Percentiles rank a stretch among this genome's conserved stretches.
These are phyloP conservation scores for Eimeria necatrix DNA, from an alignment of 169 alveolate species.

Conservation along the genomic window DNA sequence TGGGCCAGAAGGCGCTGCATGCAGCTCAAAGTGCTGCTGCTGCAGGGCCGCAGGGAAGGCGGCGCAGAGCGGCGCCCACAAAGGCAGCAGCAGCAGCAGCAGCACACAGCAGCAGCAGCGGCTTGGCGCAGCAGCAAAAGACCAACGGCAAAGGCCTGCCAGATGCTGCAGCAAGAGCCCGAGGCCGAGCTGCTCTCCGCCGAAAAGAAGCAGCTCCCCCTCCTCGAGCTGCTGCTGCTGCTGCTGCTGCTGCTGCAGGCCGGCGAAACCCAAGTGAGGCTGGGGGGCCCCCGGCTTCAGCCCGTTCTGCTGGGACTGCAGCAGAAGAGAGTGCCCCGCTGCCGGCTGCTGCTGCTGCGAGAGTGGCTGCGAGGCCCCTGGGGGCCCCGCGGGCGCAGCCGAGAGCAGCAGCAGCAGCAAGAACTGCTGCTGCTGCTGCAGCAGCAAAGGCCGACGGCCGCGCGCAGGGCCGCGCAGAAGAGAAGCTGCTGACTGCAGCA, in stretches of 20 bases:
- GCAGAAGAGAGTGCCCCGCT: too few relatives aligned
- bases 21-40: conserved; percentile 3
- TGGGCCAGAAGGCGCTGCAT: neutral
- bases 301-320: too few relatives aligned
- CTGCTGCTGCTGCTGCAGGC: neutral
- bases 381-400: conserved; percentile 33
- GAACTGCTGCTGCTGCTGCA: neutral
- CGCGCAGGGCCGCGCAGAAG: neutral
- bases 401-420: neutral
- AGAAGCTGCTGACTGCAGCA: neutral
- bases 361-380: neutral
- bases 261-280: too few relatives aligned
- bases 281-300: too few relatives aligned
- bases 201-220: neutral
- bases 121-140: conserved; percentile 20
- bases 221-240: neutral
- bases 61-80: neutral
- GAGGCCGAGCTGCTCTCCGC: conserved; percentile 15
- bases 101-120: conserved; percentile 2
- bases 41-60: conserved; percentile 14
- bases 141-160: neutral
- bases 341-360: neutral
- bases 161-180: conserved; percentile 8
- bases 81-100: conserved; percentile 52
- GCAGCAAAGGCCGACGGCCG: conserved; percentile 24